These are phyloP conservation scores for Epichloe sibirici DNA, from an alignment of 2,329 filamentous ascomycete genomes.

Conservation along the genomic window DNA sequence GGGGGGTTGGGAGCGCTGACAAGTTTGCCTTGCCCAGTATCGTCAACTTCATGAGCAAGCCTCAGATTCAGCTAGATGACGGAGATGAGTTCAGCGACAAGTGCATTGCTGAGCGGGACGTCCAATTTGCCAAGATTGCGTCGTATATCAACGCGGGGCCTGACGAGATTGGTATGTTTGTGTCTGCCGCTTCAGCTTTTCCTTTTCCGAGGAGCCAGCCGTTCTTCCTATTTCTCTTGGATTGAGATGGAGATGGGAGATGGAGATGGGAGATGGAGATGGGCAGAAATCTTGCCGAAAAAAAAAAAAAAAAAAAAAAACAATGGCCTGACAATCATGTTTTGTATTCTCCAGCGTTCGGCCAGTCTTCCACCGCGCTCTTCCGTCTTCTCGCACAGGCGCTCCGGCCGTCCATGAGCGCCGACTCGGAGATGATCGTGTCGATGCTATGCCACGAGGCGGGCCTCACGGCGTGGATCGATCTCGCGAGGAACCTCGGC, in stretches of 20 bases:
- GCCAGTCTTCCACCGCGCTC: constrained; percentile 63
- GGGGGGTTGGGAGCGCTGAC: too few species aligned
- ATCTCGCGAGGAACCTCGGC: constrained; percentile 48
- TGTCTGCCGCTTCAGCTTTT: too few species aligned
- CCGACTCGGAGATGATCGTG: constrained; percentile 46
- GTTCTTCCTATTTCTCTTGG: too few species aligned
- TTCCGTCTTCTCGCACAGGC: constrained; percentile 56
- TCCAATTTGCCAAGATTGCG: background rate
- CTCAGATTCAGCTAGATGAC: too few species aligned
- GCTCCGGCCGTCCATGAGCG: constrained; percentile 32
- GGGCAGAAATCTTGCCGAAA: background rate
- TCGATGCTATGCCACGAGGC: constrained; percentile 68
- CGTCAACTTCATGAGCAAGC: too few species aligned
- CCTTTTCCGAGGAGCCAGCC: too few species aligned
- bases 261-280: too few species aligned
- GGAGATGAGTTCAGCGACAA: too few species aligned
- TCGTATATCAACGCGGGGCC: constrained; percentile 1
- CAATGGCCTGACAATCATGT: background rate
- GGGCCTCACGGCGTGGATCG: constrained; percentile 63
- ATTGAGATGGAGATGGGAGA: background rate
- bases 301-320: too few species aligned
- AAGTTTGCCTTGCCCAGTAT: too few species aligned
- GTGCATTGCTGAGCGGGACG: background rate
- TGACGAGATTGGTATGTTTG: background rate
- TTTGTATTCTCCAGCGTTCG: constrained; percentile 37